These are phyloP conservation scores for Hymenoscyphus salicellus DNA, from an alignment of 2,329 filamentous ascomycete genomes.

Conservation along the genomic window DNA sequence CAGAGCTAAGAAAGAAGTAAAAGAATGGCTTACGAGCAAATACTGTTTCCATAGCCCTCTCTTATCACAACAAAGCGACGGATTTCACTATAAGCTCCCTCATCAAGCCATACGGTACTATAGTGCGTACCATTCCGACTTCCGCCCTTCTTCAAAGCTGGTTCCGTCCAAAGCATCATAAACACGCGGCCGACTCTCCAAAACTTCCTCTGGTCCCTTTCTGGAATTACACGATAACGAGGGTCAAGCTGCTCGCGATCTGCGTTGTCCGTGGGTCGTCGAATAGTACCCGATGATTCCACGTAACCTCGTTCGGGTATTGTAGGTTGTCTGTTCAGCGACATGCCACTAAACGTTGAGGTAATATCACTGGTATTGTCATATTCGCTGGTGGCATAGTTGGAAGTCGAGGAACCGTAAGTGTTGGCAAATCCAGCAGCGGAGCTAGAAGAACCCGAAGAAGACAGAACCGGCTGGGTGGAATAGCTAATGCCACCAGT, in stretches of 20 bases:
- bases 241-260: constrained; percentile 15
- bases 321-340: neutral
- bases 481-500: neutral
- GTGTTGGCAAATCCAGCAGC: neutral
- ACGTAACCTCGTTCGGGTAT: neutral
- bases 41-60: constrained; percentile 22
- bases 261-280: constrained; percentile 6
- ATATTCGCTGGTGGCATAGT: neutral
- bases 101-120: constrained; percentile 15
- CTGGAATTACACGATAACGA: constrained; percentile 19
- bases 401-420: neutral
- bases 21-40: constrained; percentile 26
- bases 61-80: constrained; percentile 28
- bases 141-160: constrained; percentile 14
- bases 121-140: constrained; percentile 18
- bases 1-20: neutral
- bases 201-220: constrained; percentile 22
- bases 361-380: neutral
- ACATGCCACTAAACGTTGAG: constrained; percentile 1
- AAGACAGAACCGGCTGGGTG: neutral
- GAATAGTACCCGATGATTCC: constrained; percentile 11
- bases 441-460: neutral
- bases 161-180: constrained; percentile 32
- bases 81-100: constrained; percentile 25
- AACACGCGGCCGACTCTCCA: constrained; percentile 29